Percentiles rank a stretch among this genome's conserved stretches.
These are phyloP conservation scores for Geotrichum bryndzae DNA, from an alignment of 1,139 yeast species.

Conservation along the genomic window DNA sequence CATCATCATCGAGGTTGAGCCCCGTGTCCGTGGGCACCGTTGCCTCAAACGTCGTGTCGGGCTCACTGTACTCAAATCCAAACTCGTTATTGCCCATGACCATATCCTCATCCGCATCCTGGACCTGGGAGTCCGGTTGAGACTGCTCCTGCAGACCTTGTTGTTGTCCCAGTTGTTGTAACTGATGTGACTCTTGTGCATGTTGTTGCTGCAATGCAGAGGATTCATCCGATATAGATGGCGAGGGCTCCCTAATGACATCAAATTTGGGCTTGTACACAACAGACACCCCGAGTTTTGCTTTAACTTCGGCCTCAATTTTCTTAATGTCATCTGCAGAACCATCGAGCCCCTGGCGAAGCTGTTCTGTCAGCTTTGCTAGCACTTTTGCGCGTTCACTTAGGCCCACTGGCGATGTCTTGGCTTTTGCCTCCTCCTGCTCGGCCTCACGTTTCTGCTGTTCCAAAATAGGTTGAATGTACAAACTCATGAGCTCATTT, in stretches of 20 bases:
- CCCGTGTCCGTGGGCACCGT: neutral
- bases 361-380: neutral
- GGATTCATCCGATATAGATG: neutral
- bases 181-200: conserved; percentile 8
- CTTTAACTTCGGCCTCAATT: neutral
- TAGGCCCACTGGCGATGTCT: neutral
- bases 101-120: neutral
- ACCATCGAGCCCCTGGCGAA: neutral
- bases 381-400: neutral
- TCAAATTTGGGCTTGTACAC: neutral
- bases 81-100: neutral
- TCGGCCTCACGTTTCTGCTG: neutral
- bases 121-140: neutral
- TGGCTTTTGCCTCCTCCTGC: neutral
- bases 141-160: neutral
- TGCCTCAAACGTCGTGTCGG: neutral
- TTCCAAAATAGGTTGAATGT: neutral
- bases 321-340: neutral
- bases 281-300: neutral
- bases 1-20: neutral
- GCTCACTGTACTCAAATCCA: neutral
- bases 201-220: conserved; percentile 12
- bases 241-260: neutral
- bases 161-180: conserved; percentile 4
- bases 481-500: neutral